Evolutionary conservation across 2,329 filamentous ascomycete genomes (phyloP).

Genomic region (Orbilia brochopaga): DNA sequence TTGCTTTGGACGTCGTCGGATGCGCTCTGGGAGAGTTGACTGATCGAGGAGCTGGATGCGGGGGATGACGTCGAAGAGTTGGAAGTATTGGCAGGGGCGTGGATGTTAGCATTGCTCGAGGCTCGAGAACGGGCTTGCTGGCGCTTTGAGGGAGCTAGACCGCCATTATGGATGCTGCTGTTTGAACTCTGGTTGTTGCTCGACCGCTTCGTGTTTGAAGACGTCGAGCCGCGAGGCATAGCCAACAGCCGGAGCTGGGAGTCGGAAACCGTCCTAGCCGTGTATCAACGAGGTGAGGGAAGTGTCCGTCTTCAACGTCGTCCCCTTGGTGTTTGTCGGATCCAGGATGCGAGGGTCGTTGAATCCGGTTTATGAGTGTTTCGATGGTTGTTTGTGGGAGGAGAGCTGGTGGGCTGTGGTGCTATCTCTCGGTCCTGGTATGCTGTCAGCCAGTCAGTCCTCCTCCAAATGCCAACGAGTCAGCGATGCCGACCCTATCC

Average conservation of each 20-base stretch:
- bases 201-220: constrained; percentile 54
- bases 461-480: constrained; percentile 39
- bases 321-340: constrained; percentile 13
- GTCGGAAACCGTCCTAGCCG: constrained; percentile 29
- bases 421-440: constrained; percentile 14
- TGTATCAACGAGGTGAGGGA: constrained; percentile 13
- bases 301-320: constrained; percentile 15
- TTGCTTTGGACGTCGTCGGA: constrained; percentile 27
- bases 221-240: constrained; percentile 53
- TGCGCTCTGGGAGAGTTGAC: constrained; percentile 50
- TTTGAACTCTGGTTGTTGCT: constrained; percentile 52
- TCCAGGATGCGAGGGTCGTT: background rate
- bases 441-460: constrained; percentile 24
- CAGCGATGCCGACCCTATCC: constrained; percentile 18
- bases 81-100: constrained; percentile 27
- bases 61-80: constrained; percentile 28
- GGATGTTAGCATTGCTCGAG: constrained; percentile 52
- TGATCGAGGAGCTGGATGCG: constrained; percentile 29
- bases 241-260: constrained; percentile 45
- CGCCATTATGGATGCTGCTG: constrained; percentile 48
- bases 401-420: constrained; percentile 17
- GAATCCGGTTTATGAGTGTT: background rate
- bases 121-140: constrained; percentile 53
- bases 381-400: constrained; percentile 5
- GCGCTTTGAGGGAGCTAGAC: constrained; percentile 53